Percentiles rank a stretch among this genome's conserved stretches.
Conservation (phyloP, 1,139 yeast genomes). For the Eremothecium sinecaudum region DNA sequence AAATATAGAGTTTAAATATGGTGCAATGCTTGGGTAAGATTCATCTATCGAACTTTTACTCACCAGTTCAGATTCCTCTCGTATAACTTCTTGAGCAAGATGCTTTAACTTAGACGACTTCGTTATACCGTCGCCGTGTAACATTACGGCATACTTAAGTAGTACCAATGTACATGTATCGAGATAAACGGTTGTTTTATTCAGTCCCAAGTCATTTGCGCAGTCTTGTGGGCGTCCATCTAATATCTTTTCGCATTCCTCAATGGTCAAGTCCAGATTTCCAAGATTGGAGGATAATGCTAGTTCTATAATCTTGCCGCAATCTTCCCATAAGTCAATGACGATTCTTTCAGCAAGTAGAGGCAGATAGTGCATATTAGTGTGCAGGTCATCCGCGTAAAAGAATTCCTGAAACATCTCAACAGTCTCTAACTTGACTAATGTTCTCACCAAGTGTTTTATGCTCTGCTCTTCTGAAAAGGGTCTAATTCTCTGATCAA, state of each 20-base stretch:
- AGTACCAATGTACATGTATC: conserved; percentile 16
- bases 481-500: conserved; percentile 12
- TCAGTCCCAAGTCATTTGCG: conserved; percentile 1
- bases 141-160: conserved; percentile 6
- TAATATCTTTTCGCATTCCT: conserved; percentile 9
- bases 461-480: conserved; percentile 15
- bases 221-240: conserved; percentile 2
- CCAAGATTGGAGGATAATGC: conserved; percentile 9
- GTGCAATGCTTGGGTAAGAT: neutral
- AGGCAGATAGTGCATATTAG: conserved; percentile 16
- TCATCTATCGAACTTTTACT: neutral
- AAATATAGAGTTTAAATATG: conserved; percentile 1
- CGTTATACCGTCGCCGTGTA: conserved; percentile 3
- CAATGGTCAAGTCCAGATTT: conserved; percentile 8
- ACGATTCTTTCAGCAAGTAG: conserved; percentile 18
- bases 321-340: conserved; percentile 7
- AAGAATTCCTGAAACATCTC: conserved; percentile 21
- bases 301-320: conserved; percentile 3
- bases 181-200: conserved; percentile 10
- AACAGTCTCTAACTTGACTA: conserved; percentile 14
- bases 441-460: conserved; percentile 9
- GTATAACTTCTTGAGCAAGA: neutral
- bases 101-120: neutral
- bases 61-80: conserved; percentile 1
- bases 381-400: conserved; percentile 10